Evolutionary conservation across 257 asterid genomes (phyloP), one percentile per base, ranked within the genome.

Genomic region (Solanum commersonii): DNA sequence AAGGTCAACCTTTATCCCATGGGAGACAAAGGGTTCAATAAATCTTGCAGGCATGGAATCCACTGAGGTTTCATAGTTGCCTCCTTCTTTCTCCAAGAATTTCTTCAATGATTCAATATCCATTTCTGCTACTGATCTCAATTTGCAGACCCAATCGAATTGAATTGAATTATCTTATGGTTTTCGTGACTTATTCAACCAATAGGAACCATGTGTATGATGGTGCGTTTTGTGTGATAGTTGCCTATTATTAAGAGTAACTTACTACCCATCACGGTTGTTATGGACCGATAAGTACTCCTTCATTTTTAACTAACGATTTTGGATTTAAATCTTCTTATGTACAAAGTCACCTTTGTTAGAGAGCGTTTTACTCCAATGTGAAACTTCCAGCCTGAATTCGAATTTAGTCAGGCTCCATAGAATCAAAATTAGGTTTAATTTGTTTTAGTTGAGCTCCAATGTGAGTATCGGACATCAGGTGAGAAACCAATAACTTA

Each of bases 11-110:
- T 91, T 93, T 86, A 96, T n/a, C 87, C 96, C 96, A 67, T 94
- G 93, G 94, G 92, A 89, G 49, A 95, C 93, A 70, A 93, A 90
- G 5, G 96, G 94, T 92, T 95, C 98, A 10, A 95, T 88, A 91
- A 95, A 96, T 42, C 70, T 88, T 8, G 44, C 38, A 2, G 98
- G 94, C 96, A 96, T 92, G 9, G 96, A 94, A 87, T 92, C 88
- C 40, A 93, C 90, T 49, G 92, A 90, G 59, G 88, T 90, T 87
- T 92, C 94, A 65, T 91, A 84, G 2, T 82, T 88, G 0, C 88
- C 88, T 84, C 92, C 95, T 84, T 90, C 93, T 42, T 88, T 93
- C 89, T 93, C 93, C 67, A 95, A 93, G 70, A 89, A 91, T 59
- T 77, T 91, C 96, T 90, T 95, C 87, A 93, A 90, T 25, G 90